Evolutionary conservation across 805 yeast species (phyloP).

Genomic region (Kockiozyma suomiensis): DNA sequence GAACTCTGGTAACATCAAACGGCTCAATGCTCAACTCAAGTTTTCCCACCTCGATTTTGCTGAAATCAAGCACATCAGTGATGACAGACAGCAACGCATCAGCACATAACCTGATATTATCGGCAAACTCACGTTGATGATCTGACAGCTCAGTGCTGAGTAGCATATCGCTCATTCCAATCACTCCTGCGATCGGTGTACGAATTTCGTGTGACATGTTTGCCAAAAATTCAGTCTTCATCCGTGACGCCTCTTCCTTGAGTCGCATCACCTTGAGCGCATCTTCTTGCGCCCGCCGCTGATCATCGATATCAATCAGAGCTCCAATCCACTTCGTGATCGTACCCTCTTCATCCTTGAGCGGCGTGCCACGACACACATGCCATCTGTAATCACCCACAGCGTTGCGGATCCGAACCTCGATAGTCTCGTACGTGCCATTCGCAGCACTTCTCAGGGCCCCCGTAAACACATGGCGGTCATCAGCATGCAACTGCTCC

Average conservation of each 20-base stretch:
- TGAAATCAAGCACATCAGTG: conserved; percentile 57
- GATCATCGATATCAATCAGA: conserved; percentile 34
- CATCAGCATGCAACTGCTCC: conserved; percentile 31
- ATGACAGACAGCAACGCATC: conserved; percentile 56
- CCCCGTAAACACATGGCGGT: conserved; percentile 16
- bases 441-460: conserved; percentile 14
- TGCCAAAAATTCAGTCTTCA: conserved; percentile 55
- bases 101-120: conserved; percentile 55
- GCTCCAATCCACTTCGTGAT: conserved; percentile 35
- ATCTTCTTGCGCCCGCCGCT: conserved; percentile 34
- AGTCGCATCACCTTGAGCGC: conserved; percentile 32
- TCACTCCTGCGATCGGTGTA: conserved; percentile 57
- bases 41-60: conserved; percentile 59
- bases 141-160: conserved; percentile 51
- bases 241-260: conserved; percentile 33
- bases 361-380: conserved; percentile 30
- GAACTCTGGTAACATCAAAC: conserved; percentile 51
- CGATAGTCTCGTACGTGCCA: conserved; percentile 27
- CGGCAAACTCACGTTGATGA: conserved; percentile 55
- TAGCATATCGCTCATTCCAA: conserved; percentile 53
- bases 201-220: conserved; percentile 63
- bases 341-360: conserved; percentile 26
- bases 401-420: conserved; percentile 25
- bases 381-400: conserved; percentile 33
- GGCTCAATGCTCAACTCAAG: conserved; percentile 50